phyloP scores from a whole-genome alignment of 495 filamentous ascomycete species.

The Cryomyces minteri region DNA sequence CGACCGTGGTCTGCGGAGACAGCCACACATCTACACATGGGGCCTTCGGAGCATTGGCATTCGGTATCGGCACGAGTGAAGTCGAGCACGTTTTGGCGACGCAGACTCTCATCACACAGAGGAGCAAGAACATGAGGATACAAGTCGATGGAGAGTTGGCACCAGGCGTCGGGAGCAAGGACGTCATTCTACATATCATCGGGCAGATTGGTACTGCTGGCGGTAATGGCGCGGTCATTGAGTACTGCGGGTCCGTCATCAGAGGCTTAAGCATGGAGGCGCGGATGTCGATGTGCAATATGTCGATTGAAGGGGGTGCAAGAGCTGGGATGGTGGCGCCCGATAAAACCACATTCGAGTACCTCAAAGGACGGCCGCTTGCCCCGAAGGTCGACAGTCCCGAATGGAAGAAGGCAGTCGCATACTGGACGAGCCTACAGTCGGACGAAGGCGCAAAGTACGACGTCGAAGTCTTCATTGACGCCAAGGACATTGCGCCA shows the following conservation, averaged over 20 bases:
- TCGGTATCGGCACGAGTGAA: conserved; percentile 95
- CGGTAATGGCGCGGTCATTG: conserved; percentile 86
- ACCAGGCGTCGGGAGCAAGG: conserved; percentile 91
- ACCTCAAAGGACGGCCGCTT: conserved; percentile 77
- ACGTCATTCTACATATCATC: conserved; percentile 87
- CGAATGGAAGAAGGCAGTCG: conserved; percentile 79
- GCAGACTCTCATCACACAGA: conserved; percentile 81
- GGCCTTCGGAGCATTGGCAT: conserved; percentile 87
- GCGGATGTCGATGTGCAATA: conserved; percentile 98
- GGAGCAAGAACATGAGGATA: conserved; percentile 96
- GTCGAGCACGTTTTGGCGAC: conserved; percentile 97
- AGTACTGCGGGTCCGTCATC: conserved; percentile 92
- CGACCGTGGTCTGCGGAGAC: conserved; percentile 94
- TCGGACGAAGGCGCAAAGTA: conserved; percentile 74
- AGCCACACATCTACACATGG: conserved; percentile 96
- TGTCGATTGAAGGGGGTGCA: conserved; percentile 97
- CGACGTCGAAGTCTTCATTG: conserved; percentile 70
- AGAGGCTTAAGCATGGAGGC: conserved; percentile 85
- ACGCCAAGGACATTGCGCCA: conserved; percentile 81
- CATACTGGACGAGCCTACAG: conserved; percentile 74
- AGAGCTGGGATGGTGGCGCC: conserved; percentile 94
- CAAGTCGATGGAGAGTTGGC: conserved; percentile 81
- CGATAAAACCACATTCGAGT: conserved; percentile 84
- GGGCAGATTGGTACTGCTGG: conserved; percentile 90
- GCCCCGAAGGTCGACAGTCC: conserved; percentile 66